Percentiles rank a stretch among this genome's conserved stretches.
Evolutionary conservation across 2,329 filamentous ascomycete genomes (phyloP).

Genomic region (Colletotrichum sp.): DNA sequence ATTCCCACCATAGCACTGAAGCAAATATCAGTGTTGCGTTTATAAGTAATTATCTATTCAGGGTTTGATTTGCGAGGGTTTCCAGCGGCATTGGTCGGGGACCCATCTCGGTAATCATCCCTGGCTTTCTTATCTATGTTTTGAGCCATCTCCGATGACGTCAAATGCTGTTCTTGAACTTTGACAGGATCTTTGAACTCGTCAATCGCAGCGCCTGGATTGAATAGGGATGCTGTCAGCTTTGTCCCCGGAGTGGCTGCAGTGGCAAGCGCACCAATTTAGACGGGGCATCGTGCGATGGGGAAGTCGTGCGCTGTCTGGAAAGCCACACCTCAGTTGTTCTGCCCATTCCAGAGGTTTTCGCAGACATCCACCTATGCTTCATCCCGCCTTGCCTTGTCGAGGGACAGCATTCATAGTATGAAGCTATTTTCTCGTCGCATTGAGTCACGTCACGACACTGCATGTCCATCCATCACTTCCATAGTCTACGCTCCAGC

Average conservation of each 20-base stretch:
- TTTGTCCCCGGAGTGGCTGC: not conserved
- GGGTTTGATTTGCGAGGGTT: not conserved
- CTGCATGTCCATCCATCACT: too few relatives aligned
- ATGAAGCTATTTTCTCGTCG: too few relatives aligned
- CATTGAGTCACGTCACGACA: too few relatives aligned
- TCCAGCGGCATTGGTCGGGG: not conserved
- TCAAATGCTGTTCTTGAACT: too few relatives aligned
- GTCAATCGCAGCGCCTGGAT: not conserved
- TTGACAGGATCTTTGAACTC: not conserved
- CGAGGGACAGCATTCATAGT: too few relatives aligned
- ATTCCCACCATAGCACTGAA: not conserved
- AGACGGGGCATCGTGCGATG: not conserved
- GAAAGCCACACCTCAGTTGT: not conserved
- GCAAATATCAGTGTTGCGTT: not conserved
- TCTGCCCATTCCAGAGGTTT: too few relatives aligned
- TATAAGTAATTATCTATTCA: not conserved
- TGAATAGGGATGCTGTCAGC: not conserved
- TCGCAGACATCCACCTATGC: too few relatives aligned
- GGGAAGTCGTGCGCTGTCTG: not conserved
- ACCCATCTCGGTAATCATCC: too few relatives aligned
- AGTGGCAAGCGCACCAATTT: not conserved
- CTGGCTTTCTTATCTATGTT: too few relatives aligned
- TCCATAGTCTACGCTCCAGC: too few relatives aligned
- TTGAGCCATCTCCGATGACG: too few relatives aligned
- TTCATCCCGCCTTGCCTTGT: too few relatives aligned